Conservation (phyloP, 73 alveolate genomes). For the Paramecium primaurelia region DNA sequence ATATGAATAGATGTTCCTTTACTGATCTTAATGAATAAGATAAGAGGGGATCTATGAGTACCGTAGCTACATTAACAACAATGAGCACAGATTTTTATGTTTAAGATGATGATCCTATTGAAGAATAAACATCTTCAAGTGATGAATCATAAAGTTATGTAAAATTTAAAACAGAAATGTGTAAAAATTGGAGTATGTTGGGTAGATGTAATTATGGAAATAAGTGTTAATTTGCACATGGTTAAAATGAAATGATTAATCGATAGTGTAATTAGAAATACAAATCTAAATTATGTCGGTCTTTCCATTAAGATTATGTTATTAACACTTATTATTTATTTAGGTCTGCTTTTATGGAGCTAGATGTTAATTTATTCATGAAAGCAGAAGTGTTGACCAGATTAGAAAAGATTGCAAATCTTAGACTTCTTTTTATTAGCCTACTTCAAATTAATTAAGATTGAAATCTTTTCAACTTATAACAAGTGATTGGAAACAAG, state of each 20-base stretch:
- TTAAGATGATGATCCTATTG: slow-evolving; percentile 13
- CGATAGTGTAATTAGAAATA: slow-evolving; percentile 71
- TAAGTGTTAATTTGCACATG: slow-evolving; percentile 95
- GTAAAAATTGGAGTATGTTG: slow-evolving; percentile 93
- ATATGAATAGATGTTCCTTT: neutral
- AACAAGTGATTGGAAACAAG: neutral
- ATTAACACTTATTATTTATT: neutral
- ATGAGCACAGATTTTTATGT: neutral
- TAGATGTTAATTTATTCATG: slow-evolving; percentile 92
- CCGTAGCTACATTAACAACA: neutral
- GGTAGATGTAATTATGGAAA: slow-evolving; percentile 87
- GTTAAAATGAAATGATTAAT: slow-evolving; percentile 74
- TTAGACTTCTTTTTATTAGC: neutral
- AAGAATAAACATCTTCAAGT: neutral
- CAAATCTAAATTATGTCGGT: slow-evolving; percentile 80
- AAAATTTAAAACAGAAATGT: slow-evolving; percentile 93
- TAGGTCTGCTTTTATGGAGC: slow-evolving; percentile 90
- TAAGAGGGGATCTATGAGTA: slow-evolving; percentile 18
- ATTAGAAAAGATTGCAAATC: slow-evolving; percentile 46
- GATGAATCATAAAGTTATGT: slow-evolving; percentile 4
- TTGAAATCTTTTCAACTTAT: neutral
- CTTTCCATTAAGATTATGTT: slow-evolving; percentile 70
- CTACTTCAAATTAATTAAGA: neutral
- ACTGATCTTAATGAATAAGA: neutral
- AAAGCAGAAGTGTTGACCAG: slow-evolving; percentile 77